These are phyloP conservation scores for Euphorbia peplus DNA, from an alignment of 345 rosid genomes.

Conservation along the genomic window DNA sequence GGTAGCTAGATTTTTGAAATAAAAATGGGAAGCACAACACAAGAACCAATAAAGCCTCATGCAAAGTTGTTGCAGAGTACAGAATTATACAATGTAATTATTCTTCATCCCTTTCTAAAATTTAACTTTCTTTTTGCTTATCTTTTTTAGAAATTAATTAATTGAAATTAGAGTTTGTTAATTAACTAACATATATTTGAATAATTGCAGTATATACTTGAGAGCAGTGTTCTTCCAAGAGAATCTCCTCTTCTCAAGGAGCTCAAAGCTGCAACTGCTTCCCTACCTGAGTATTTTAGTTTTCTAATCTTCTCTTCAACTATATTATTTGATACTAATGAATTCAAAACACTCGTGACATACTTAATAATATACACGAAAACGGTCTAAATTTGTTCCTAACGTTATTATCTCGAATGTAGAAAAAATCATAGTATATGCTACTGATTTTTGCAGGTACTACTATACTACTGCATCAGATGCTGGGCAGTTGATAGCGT, in stretches of 20 bases:
- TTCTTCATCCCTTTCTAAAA: no score
- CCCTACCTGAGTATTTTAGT: conserved; percentile 41
- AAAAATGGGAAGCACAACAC: neutral
- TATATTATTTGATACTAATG: no score
- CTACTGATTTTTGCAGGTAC: conserved; percentile 33
- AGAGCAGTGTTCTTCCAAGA: conserved; percentile 68
- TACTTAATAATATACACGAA: no score
- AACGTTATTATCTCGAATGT: no score
- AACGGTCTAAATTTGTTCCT: no score
- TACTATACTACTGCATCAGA: conserved; percentile 58
- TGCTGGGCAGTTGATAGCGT: conserved; percentile 62
- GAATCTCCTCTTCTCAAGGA: conserved; percentile 63
- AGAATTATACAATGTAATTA: neutral
- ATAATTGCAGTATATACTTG: conserved; percentile 67
- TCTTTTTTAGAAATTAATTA: no score
- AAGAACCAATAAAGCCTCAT: neutral
- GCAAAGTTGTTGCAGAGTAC: neutral
- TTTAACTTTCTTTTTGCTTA: no score
- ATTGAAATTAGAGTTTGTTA: neutral
- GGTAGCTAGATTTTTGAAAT: no score
- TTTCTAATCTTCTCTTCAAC: neutral
- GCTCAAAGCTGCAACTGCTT: conserved; percentile 49
- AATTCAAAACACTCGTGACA: no score
- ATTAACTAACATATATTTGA: no score
- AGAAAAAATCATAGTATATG: no score